Evolutionary conservation across 169 alveolate genomes (phyloP).

Genomic region (Eimeria praecox): DNA sequence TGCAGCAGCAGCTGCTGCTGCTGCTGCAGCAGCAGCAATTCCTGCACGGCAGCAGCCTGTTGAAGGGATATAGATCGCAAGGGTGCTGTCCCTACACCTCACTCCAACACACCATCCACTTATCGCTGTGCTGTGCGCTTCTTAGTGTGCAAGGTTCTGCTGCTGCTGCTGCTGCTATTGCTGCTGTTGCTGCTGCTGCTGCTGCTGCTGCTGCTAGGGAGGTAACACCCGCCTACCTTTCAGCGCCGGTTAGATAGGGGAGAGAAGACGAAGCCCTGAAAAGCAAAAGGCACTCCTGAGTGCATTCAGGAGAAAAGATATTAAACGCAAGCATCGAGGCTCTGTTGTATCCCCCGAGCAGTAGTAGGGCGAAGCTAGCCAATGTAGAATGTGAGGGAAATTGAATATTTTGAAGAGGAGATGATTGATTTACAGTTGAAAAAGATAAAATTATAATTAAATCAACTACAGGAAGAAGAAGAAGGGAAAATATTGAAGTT

Average conservation of each 20-base stretch:
- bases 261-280: too few species aligned
- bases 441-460: not conserved
- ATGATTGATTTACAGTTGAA: not conserved
- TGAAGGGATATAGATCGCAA: too few species aligned
- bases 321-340: too few species aligned
- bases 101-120: too few species aligned
- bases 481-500: not conserved
- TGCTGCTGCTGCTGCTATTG: constrained; percentile 9
- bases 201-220: constrained; percentile 3
- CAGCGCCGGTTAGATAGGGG: not conserved
- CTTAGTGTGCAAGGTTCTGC: not conserved
- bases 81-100: too few species aligned
- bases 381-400: not conserved
- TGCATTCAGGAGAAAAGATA: too few species aligned
- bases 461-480: not conserved
- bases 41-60: too few species aligned
- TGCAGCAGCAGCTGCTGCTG: too few species aligned
- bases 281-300: too few species aligned
- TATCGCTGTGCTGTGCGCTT: too few species aligned
- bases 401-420: not conserved
- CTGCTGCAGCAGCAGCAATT: too few species aligned
- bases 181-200: constrained; percentile 1
- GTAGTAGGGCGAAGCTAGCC: not conserved
- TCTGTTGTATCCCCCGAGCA: too few species aligned
- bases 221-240: constrained; percentile 1